A percentile compares a stretch with the other conserved stretches of the same genome.
These are phyloP conservation scores for Schizochytrium sp. DNA, from an alignment of 108 stramenopile genomes.

Conservation along the genomic window DNA sequence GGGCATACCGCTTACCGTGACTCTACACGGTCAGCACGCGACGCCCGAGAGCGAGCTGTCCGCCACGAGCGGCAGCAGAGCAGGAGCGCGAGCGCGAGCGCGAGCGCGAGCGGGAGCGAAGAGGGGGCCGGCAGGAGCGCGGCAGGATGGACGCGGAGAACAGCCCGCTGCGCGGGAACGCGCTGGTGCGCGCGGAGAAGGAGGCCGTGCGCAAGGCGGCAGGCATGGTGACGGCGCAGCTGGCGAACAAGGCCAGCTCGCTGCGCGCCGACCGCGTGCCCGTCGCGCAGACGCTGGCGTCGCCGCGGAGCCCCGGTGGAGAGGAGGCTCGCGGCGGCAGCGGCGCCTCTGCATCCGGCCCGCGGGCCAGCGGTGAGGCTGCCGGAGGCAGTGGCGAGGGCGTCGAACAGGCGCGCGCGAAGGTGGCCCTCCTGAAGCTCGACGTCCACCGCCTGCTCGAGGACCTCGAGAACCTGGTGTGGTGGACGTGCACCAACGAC, in stretches of 20 bases:
- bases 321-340: neutral
- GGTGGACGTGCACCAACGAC: neutral
- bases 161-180: neutral
- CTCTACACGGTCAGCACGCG: no score
- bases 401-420: neutral
- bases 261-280: neutral
- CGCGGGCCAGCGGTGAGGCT: no score
- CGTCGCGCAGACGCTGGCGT: neutral
- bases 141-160: neutral
- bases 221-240: neutral
- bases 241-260: neutral
- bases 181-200: neutral
- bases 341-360: neutral
- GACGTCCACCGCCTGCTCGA: neutral
- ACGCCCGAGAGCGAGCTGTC: no score
- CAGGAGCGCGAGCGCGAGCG: no score
- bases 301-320: neutral
- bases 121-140: neutral
- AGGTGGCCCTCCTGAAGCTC: neutral
- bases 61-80: no score
- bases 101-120: no score
- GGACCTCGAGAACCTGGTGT: conserved; percentile 9
- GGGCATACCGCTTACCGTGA: no score
- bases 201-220: neutral
- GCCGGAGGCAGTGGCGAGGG: neutral